These are phyloP conservation scores for Golubevia pallescens DNA, from an alignment of 1,284 basidiomycete genomes.

Conservation along the genomic window DNA sequence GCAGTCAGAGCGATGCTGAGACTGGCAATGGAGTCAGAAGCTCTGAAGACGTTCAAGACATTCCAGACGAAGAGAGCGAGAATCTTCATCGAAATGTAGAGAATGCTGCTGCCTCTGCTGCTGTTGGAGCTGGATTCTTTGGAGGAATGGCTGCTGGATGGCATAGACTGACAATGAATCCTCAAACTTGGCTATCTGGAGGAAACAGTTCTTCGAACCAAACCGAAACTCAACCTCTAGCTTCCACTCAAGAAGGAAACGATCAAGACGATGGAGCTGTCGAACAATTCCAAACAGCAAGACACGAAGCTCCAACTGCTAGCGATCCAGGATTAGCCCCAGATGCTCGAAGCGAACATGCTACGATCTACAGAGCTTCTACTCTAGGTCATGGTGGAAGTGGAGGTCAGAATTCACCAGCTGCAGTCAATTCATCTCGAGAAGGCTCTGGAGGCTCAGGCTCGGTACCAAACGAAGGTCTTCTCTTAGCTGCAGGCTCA, in stretches of 20 bases:
- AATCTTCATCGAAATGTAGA: neutral
- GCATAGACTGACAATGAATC: slow-evolving; percentile 36
- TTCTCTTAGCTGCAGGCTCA: neutral
- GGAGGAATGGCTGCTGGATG: slow-evolving; percentile 35
- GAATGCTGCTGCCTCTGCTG: slow-evolving; percentile 1
- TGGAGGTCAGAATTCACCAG: slow-evolving; percentile 15
- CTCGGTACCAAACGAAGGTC: slow-evolving; percentile 4
- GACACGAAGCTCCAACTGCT: slow-evolving; percentile 10
- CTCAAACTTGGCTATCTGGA: slow-evolving; percentile 3
- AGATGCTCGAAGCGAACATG: slow-evolving; percentile 28
- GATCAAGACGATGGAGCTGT: slow-evolving; percentile 4
- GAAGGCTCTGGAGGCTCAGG: slow-evolving; percentile 23
- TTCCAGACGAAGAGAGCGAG: neutral
- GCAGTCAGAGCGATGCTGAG: neutral
- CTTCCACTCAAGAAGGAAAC: slow-evolving; percentile 4
- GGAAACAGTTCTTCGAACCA: neutral
- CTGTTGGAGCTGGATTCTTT: slow-evolving; percentile 25
- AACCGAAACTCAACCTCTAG: neutral
- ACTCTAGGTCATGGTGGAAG: slow-evolving; percentile 16
- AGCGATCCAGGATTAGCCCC: slow-evolving; percentile 22
- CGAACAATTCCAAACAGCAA: slow-evolving; percentile 3
- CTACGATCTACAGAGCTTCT: slow-evolving; percentile 23
- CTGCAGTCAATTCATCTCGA: slow-evolving; percentile 14
- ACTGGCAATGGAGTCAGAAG: neutral
- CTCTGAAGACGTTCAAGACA: neutral